Base-by-base conservation (phyloP, 768 basidiomycete genomes). In the Mycena polygramma region DNA sequence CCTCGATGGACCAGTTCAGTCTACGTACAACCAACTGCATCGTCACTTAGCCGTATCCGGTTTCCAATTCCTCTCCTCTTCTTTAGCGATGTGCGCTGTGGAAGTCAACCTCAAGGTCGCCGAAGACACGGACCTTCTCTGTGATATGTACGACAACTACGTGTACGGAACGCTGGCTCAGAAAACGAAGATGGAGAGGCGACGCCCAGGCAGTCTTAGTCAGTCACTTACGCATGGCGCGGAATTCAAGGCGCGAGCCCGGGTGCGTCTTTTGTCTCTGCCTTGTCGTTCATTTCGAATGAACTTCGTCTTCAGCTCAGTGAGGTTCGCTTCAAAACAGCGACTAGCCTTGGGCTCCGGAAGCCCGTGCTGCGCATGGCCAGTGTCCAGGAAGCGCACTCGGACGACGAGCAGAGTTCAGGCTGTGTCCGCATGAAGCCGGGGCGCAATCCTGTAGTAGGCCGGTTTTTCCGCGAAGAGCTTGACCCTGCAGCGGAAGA, bases 61-160 rank as follows among this genome's bases (percentile, higher is more conserved):
- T 0, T 69, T 69, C 19, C 39, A 63, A 24, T 63, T 52, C 9
- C 59, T 69, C 46, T 36, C 55, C 7, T 22, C 61, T 22, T 63
- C 54, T 0, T 57, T 30, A 7, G 61, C 30, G 10, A 48, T 63
- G 13, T 11, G 4, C 4, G 51, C 61, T n/a, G 22, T 57, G 5
- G 54, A 57, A 1, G 48, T 63, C 30, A 58, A 63, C 49, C 14
- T 14, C 22, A 20, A n/a, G 20, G 10, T 57, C 19, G 52, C 68
- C 9, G 17, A 49, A 4, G 24, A 70, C 43, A 15, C 24, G 2
- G 22, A 35, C 4, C 58, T 71, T 36, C 52, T 71, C 30, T 7
- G n/a, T 20, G 64, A 71, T 19, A 62, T 71, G 63, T 71, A 71
- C 64, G 64, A 71, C 39, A 66, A 66, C 46, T 71, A 53, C 37